phyloP scores from a whole-genome alignment of 2,329 filamentous ascomycete genomes.

The Fusarium neocosmosporiellum region DNA sequence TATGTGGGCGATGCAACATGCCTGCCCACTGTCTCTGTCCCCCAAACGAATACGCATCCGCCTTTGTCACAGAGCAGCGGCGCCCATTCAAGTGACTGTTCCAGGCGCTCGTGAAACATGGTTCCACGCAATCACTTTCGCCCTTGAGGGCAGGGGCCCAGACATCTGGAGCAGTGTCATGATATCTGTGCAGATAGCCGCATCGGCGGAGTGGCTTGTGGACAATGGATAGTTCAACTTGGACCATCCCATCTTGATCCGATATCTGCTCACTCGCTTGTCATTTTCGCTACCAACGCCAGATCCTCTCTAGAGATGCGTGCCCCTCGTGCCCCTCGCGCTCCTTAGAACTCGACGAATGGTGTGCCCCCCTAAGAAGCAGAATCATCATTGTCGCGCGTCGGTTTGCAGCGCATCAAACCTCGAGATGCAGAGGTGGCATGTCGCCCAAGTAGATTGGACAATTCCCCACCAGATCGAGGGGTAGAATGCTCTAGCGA shows the following conservation, averaged over 20 bases:
- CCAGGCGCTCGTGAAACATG: conserved; percentile 40
- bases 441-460: conserved; percentile 41
- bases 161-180: conserved; percentile 20
- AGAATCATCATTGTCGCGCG: conserved; percentile 19
- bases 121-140: conserved; percentile 29
- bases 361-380: conserved; percentile 1
- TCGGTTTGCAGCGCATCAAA: conserved; percentile 21
- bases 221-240: conserved; percentile 12
- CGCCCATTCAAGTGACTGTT: conserved; percentile 18
- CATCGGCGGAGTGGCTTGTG: conserved; percentile 29
- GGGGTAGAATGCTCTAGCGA: conserved; percentile 29
- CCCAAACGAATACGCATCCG: conserved; percentile 4
- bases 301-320: conserved; percentile 15
- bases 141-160: conserved; percentile 8
- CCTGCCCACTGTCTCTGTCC: conserved; percentile 15
- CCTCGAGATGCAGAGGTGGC: conserved; percentile 39
- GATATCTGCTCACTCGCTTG: conserved; percentile 29
- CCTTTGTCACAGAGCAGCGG: conserved; percentile 1
- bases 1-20: conserved; percentile 18
- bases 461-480: conserved; percentile 45
- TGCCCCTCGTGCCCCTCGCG: conserved; percentile 6
- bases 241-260: conserved; percentile 19
- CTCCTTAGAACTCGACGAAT: conserved; percentile 18
- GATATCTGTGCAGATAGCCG: conserved; percentile 36
- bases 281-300: conserved; percentile 9